Conservation (phyloP, 2,329 filamentous ascomycete species). For the Neonectria sp. region DNA sequence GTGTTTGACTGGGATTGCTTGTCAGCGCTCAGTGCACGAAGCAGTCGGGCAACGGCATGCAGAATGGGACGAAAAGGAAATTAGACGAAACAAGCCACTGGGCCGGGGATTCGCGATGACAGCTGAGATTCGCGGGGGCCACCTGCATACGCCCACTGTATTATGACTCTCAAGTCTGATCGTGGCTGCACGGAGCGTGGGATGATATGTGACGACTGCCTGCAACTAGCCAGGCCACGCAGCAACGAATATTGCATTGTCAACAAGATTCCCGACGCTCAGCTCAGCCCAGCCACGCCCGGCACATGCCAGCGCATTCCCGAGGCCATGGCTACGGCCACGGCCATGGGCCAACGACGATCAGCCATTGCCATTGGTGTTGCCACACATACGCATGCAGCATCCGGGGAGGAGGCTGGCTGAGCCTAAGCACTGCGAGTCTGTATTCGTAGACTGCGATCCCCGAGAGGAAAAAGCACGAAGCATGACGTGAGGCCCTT, state of each 20-base stretch:
- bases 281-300: conserved; percentile 15
- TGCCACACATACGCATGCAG: conserved; percentile 15
- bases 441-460: not conserved
- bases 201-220: conserved; percentile 8
- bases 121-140: conserved; percentile 35
- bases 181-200: not conserved
- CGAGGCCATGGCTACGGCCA: conserved; percentile 5
- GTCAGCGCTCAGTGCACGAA: conserved; percentile 43
- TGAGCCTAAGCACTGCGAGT: not conserved
- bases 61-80: conserved; percentile 47
- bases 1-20: conserved; percentile 67
- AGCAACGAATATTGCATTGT: conserved; percentile 5
- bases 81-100: conserved; percentile 45
- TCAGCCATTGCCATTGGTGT: not conserved
- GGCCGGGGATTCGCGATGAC: conserved; percentile 27
- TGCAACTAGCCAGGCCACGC: not conserved
- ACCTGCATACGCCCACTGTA: conserved; percentile 9
- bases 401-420: conserved; percentile 7
- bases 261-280: conserved; percentile 10
- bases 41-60: conserved; percentile 36
- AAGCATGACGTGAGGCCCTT: conserved; percentile 23
- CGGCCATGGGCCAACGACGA: conserved; percentile 1
- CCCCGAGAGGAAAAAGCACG: conserved; percentile 8
- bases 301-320: conserved; percentile 22
- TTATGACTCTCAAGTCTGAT: not conserved